phyloP scores from a whole-genome alignment of 2,329 filamentous ascomycete genomes.

The Scleromitrula shiraiana region DNA sequence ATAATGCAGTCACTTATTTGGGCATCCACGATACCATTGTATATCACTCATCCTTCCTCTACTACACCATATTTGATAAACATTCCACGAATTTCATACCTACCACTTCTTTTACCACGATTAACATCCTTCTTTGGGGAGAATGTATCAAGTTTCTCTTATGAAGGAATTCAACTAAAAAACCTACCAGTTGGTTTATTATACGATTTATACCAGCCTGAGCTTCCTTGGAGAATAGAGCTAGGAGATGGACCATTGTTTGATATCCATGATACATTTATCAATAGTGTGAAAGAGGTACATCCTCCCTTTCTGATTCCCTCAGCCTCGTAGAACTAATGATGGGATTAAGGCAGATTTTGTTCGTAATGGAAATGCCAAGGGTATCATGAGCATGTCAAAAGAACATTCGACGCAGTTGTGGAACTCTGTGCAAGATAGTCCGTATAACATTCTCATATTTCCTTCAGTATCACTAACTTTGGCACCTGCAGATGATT shows the following conservation, averaged over 20 bases:
- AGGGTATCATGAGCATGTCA: conserved; percentile 63
- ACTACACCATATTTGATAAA: conserved; percentile 39
- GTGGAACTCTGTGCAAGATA: conserved; percentile 56
- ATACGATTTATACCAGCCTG: conserved; percentile 52
- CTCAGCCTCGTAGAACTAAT: conserved; percentile 1
- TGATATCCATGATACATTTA: conserved; percentile 51
- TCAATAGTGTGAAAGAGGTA: conserved; percentile 61
- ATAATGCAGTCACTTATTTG: conserved; percentile 29
- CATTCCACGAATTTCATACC: conserved; percentile 58
- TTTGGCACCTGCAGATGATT: conserved; percentile 61
- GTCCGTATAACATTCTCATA: conserved; percentile 33
- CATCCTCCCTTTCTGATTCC: neutral
- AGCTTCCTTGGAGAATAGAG: conserved; percentile 54
- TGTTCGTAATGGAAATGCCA: conserved; percentile 60
- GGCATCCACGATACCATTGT: conserved; percentile 28
- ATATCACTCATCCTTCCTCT: conserved; percentile 27
- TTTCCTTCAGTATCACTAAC: no score
- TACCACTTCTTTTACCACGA: conserved; percentile 55
- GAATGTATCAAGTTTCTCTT: conserved; percentile 45
- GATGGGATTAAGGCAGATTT: conserved; percentile 41
- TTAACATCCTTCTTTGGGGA: conserved; percentile 55
- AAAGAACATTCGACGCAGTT: conserved; percentile 59
- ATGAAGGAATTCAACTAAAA: conserved; percentile 60
- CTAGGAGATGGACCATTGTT: conserved; percentile 49
- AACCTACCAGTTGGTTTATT: conserved; percentile 63